phyloP scores from a whole-genome alignment of 2,329 filamentous ascomycete species.

The Hypoxylon sp. region DNA sequence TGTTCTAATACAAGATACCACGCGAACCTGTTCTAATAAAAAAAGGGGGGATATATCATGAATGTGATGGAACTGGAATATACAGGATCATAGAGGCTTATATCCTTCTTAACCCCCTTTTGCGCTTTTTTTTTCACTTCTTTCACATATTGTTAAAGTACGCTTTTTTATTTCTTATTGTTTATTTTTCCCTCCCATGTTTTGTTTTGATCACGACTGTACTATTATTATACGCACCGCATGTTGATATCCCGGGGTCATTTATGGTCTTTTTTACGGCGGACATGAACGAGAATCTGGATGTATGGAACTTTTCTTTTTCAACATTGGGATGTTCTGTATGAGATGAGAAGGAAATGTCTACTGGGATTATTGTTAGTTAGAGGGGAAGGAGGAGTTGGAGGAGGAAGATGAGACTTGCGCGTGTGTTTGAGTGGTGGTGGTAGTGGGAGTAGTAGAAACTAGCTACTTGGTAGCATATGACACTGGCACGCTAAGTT shows the following conservation, averaged over 20 bases:
- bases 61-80: slow-evolving; percentile 31
- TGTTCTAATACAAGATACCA: slow-evolving; percentile 65
- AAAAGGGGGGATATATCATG: slow-evolving; percentile 27
- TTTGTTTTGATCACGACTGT: slow-evolving; percentile 27
- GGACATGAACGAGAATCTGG: slow-evolving; percentile 38
- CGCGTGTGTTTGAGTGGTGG: slow-evolving; percentile 12
- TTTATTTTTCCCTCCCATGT: slow-evolving; percentile 11
- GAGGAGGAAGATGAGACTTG: slow-evolving; percentile 17
- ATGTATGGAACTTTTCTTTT: slow-evolving; percentile 22
- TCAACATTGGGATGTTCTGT: slow-evolving; percentile 39
- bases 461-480: slow-evolving; percentile 34
- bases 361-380: slow-evolving; percentile 12
- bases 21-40: slow-evolving; percentile 32
- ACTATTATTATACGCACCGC: slow-evolving; percentile 42
- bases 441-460: slow-evolving; percentile 4
- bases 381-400: slow-evolving; percentile 20
- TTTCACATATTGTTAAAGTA: slow-evolving; percentile 26
- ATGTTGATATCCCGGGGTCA: slow-evolving; percentile 36
- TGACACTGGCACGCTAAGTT: slow-evolving; percentile 36
- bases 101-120: slow-evolving; percentile 7
- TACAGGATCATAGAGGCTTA: slow-evolving; percentile 37
- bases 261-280: slow-evolving; percentile 40
- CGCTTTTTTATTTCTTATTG: slow-evolving; percentile 24
- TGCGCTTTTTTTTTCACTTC: slow-evolving; percentile 26
- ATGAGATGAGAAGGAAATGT: slow-evolving; percentile 29